Percentiles rank a stretch among this genome's conserved stretches.
These are phyloP conservation scores for Cladosporium sphaerospermum DNA, from an alignment of 2,329 filamentous ascomycete species.

Conservation along the genomic window DNA sequence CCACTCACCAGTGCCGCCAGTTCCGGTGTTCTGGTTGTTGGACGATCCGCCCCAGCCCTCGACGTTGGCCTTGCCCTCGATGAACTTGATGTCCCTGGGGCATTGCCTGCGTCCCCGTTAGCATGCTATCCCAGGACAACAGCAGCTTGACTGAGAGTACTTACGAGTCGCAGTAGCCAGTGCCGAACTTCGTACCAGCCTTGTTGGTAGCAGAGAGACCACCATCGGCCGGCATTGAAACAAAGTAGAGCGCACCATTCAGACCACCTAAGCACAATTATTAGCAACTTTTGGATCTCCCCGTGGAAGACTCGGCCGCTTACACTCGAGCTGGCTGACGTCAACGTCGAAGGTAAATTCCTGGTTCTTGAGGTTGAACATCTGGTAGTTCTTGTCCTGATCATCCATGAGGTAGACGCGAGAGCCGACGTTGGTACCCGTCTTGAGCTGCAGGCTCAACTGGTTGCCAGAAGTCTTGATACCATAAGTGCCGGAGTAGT, in stretches of 20 bases:
- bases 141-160: background rate
- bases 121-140: no score
- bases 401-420: conserved; percentile 59
- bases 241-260: conserved; percentile 64
- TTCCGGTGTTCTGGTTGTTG: conserved; percentile 25
- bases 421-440: conserved; percentile 32
- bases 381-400: conserved; percentile 56
- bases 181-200: conserved; percentile 52
- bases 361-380: conserved; percentile 58
- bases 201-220: conserved; percentile 46
- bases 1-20: conserved; percentile 38
- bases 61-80: conserved; percentile 36
- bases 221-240: conserved; percentile 58
- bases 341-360: conserved; percentile 71
- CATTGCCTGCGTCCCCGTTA: conserved; percentile 30
- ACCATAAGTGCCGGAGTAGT: conserved; percentile 52
- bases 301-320: background rate
- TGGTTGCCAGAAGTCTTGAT: conserved; percentile 45
- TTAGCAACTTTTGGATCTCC: conserved; percentile 37
- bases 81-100: conserved; percentile 32
- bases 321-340: conserved; percentile 32
- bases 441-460: conserved; percentile 42
- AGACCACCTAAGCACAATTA: conserved; percentile 56
- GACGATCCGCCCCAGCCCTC: conserved; percentile 32
- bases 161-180: conserved; percentile 48